These are phyloP conservation scores for Conticribra weissflogii DNA, from an alignment of 108 stramenopile species.

Conservation along the genomic window DNA sequence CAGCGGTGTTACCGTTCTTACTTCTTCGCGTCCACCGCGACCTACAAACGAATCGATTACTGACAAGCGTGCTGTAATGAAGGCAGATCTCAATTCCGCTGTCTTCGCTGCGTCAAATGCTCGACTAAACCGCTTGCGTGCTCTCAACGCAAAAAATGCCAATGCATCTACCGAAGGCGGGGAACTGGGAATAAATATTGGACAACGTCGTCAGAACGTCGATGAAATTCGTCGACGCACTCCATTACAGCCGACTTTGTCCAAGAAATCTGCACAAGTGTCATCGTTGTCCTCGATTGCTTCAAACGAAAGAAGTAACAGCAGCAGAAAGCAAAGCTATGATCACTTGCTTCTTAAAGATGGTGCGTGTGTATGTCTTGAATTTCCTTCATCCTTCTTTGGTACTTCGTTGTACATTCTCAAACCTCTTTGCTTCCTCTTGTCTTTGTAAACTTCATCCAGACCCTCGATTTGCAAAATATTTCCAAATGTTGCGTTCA, in stretches of 20 bases:
- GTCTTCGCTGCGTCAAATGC: constrained; percentile 36
- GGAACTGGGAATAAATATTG: not conserved
- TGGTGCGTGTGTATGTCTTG: not conserved
- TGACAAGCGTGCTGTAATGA: not conserved
- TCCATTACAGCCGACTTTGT: constrained; percentile 16
- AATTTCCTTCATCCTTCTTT: constrained; percentile 1
- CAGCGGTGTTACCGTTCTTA: not conserved
- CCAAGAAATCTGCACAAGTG: not conserved
- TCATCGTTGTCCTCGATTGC: constrained; percentile 11
- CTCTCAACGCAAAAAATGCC: constrained; percentile 13
- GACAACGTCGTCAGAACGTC: constrained; percentile 24
- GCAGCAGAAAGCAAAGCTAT: constrained; percentile 20
- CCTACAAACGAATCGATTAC: not conserved
- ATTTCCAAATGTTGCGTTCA: constrained; percentile 54
- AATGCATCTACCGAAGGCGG: constrained; percentile 5
- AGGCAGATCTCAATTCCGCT: constrained; percentile 32
- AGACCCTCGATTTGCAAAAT: constrained; percentile 48
- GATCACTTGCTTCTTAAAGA: constrained; percentile 38
- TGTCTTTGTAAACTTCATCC: not conserved
- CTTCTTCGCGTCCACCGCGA: not conserved
- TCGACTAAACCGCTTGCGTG: constrained; percentile 30
- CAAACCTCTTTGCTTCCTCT: not conserved
- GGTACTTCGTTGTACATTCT: not conserved
- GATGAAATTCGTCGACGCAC: constrained; percentile 41
- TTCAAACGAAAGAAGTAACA: constrained; percentile 2